Base-by-base conservation (phyloP, 345 rosid genomes). In the Eucalyptus regnans region DNA sequence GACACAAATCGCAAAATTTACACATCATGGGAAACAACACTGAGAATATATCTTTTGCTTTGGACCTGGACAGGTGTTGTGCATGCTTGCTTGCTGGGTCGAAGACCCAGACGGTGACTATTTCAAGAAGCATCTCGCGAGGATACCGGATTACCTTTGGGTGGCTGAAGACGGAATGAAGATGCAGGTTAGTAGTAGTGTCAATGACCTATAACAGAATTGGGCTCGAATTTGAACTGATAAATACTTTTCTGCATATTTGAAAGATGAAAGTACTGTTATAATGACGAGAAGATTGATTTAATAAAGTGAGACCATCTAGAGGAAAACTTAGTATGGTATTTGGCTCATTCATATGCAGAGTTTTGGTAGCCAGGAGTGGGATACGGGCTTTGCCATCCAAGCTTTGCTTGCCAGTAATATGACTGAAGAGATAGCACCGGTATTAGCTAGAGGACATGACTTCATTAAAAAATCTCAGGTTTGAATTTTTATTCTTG, bases 161-260 rank as follows among this genome's bases (percentile, higher is more conserved):
- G 87, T 96, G 85, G 94, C 90, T 10, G 98, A 95, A 90, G 98
- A 95, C 88, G 98, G 98, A 76, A 91, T 96, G 90, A 96, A 93
- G 64, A 92, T 94, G 93, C 95, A 93, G 93, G 95, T 94, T 43
- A 46, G 85, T 25, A 44, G 25, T 66, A 76, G 46, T 18, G 46
- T 76, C 83, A 20, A 25, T 20, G 83, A 41, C 23, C 84, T 20
- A 18, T 41, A 3, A 76, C 29, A 76, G 48, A 41, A 76, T 37
- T 22, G 15, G 48, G 29, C 48, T 76, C 4, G 17, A 41, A 76
- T 41, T 41, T 10, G 27, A 76, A 76, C 29, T 76, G 83, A 76
- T 6, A 76, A 41, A 10, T 37, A 20, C 81, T 71, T 41, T 41
- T 20, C 29, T 41, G 48, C 84, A 41, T 76, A 25, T 76, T 76